phyloP scores from a whole-genome alignment of 140 eudicot species.

The Artemisia princeps region DNA sequence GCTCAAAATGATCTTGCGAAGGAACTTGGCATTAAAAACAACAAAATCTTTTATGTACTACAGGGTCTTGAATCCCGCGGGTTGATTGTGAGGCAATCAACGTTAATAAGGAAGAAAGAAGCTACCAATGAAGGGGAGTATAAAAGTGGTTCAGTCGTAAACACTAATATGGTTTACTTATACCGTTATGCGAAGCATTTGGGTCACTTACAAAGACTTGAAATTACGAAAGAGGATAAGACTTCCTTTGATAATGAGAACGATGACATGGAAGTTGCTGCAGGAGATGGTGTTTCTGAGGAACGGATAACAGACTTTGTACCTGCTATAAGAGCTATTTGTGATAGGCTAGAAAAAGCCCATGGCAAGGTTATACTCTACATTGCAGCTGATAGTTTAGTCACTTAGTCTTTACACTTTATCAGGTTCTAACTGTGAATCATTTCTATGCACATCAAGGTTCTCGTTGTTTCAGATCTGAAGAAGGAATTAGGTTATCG shows the following conservation, averaged over 20 bases:
- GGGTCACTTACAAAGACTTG: conserved; percentile 79
- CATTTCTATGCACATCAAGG: conserved; percentile 32
- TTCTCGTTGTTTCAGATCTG: conserved; percentile 69
- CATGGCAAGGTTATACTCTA: conserved; percentile 54
- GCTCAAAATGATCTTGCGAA: conserved; percentile 74
- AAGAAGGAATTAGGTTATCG: conserved; percentile 69
- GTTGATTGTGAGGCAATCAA: conserved; percentile 71
- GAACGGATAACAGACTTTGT: conserved; percentile 53
- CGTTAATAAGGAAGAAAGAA: conserved; percentile 61
- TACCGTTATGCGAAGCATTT: conserved; percentile 73
- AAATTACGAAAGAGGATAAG: conserved; percentile 60
- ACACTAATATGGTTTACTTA: conserved; percentile 73
- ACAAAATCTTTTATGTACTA: conserved; percentile 50
- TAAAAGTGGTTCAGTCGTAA: conserved; percentile 41
- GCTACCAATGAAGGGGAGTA: conserved; percentile 32
- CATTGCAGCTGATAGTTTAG: conserved; percentile 9
- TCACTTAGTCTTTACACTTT: conserved; percentile 1
- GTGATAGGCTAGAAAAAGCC: conserved; percentile 81
- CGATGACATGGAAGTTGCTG: conserved; percentile 33
- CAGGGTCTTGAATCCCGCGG: conserved; percentile 73
- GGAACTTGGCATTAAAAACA: conserved; percentile 55
- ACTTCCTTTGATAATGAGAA: conserved; percentile 23
- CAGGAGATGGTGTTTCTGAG: conserved; percentile 33
- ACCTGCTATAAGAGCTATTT: conserved; percentile 62
- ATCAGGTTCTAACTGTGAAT: conserved; percentile 12